phyloP scores from a whole-genome alignment of 805 yeast species.

The Zygotorulaspora florentina region DNA sequence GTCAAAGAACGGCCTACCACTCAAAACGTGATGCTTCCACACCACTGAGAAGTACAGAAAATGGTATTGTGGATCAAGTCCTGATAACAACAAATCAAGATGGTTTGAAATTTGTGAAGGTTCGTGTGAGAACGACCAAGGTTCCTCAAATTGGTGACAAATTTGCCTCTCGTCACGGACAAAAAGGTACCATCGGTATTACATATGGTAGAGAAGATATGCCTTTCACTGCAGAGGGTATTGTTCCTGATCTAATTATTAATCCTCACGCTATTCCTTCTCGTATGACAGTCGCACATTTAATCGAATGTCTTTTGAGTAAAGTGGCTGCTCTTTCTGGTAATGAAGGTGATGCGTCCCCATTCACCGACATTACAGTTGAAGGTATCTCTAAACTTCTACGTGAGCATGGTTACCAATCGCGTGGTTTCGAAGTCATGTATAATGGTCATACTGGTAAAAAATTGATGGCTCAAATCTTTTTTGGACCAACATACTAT shows the following conservation, averaged over 20 bases:
- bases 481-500: constrained; percentile 99
- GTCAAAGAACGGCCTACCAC: constrained; percentile 97
- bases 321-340: constrained; percentile 95
- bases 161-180: constrained; percentile 99
- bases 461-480: constrained; percentile 94
- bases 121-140: constrained; percentile 98
- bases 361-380: constrained; percentile 96
- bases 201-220: constrained; percentile 97
- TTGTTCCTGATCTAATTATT: constrained; percentile 95
- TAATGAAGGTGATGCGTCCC: constrained; percentile 98
- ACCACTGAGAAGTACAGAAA: constrained; percentile 92
- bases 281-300: constrained; percentile 99
- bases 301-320: constrained; percentile 94
- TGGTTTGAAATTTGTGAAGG: constrained; percentile 95
- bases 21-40: constrained; percentile 99
- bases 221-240: constrained; percentile 95
- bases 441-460: constrained; percentile 99
- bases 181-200: constrained; percentile 99
- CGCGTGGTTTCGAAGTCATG: constrained; percentile 98
- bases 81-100: constrained; percentile 95
- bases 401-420: constrained; percentile 94
- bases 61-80: constrained; percentile 98
- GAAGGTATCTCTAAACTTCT: constrained; percentile 91
- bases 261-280: constrained; percentile 99
- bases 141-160: constrained; percentile 99